Conservation (phyloP, 306 rosid genomes). For the Cicer chorassanicum region DNA sequence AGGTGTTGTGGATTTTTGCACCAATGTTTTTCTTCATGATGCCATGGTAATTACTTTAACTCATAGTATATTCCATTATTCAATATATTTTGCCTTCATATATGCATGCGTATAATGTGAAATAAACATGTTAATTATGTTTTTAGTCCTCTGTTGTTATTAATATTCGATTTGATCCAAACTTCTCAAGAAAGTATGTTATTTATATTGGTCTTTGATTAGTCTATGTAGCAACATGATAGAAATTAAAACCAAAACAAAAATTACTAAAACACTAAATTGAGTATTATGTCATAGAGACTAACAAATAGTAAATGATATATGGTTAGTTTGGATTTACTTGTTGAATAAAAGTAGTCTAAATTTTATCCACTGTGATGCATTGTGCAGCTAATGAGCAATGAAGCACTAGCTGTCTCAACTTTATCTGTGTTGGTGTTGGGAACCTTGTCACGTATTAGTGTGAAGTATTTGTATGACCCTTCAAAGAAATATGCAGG, state of each 20-base stretch:
- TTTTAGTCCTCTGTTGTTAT: too few relatives aligned
- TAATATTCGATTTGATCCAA: too few relatives aligned
- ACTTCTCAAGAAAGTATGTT: too few relatives aligned
- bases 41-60: conserved; percentile 28
- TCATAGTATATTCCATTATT: background rate
- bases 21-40: conserved; percentile 12
- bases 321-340: background rate
- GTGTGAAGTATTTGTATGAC: conserved; percentile 25
- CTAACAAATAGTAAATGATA: too few relatives aligned
- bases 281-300: too few relatives aligned
- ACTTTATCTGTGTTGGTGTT: background rate
- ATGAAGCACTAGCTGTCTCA: background rate
- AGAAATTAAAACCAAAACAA: too few relatives aligned
- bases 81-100: background rate
- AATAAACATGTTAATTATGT: too few relatives aligned
- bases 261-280: too few relatives aligned
- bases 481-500: conserved; percentile 33
- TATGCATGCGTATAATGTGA: background rate
- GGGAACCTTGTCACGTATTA: background rate
- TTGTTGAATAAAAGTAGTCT: conserved; percentile 5
- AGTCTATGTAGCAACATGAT: too few relatives aligned
- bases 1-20: conserved; percentile 56
- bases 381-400: conserved; percentile 9
- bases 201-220: too few relatives aligned
- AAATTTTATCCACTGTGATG: background rate